These are phyloP conservation scores for Pseudogymnoascus verrucosus DNA, from an alignment of 2,329 filamentous ascomycete species.

Conservation along the genomic window DNA sequence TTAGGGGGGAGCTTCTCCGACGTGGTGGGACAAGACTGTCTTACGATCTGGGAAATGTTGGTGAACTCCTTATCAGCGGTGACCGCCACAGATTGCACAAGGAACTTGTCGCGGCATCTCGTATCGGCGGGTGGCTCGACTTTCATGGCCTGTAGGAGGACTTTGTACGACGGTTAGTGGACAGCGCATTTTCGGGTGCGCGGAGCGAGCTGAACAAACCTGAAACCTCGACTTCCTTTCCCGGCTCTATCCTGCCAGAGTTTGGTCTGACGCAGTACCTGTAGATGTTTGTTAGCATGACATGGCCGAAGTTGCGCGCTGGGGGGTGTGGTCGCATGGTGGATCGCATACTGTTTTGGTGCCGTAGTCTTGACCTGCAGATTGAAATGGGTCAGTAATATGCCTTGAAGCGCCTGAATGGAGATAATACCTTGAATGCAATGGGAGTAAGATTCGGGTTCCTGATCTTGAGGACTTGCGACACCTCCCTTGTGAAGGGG, in stretches of 20 bases:
- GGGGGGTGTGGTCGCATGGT: constrained; percentile 16
- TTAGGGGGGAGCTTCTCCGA: constrained; percentile 11
- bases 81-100: constrained; percentile 85
- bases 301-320: constrained; percentile 15
- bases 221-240: constrained; percentile 83
- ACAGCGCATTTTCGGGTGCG: constrained; percentile 20
- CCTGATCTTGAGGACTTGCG: constrained; percentile 55
- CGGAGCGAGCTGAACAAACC: constrained; percentile 45
- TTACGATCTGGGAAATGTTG: constrained; percentile 73
- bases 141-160: constrained; percentile 97
- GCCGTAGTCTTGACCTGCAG: constrained; percentile 94
- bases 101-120: constrained; percentile 94
- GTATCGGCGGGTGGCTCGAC: constrained; percentile 77
- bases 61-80: constrained; percentile 75
- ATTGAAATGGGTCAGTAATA: constrained; percentile 22
- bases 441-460: constrained; percentile 56
- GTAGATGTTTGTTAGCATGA: constrained; percentile 21
- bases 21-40: constrained; percentile 25
- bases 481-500: constrained; percentile 58
- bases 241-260: constrained; percentile 88
- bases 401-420: not conserved
- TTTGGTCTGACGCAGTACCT: constrained; percentile 98
- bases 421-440: constrained; percentile 57
- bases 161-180: constrained; percentile 37
- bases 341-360: constrained; percentile 77